Evolutionary conservation across 1,284 basidiomycete species (phyloP).

Genomic region (Melampsora abietis-canadensis): DNA sequence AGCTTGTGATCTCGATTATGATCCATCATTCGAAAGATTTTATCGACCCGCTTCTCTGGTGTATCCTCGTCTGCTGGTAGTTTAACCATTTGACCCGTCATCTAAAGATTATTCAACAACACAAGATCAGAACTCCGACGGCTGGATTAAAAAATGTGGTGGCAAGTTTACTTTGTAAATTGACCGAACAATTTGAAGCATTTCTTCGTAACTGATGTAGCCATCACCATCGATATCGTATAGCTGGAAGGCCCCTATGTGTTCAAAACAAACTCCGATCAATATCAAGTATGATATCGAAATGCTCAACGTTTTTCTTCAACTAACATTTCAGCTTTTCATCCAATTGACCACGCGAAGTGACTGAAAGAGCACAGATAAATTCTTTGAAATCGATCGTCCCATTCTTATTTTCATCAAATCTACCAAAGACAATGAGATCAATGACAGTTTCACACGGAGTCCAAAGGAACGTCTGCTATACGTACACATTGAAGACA

Average conservation of each 20-base stretch:
- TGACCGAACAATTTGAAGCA: conserved; percentile 90
- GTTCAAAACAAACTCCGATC: background rate
- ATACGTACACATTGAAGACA: conserved; percentile 72
- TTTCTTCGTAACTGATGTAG: conserved; percentile 94
- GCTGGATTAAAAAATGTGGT: background rate
- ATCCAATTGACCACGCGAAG: conserved; percentile 85
- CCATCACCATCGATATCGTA: conserved; percentile 99
- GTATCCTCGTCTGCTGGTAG: conserved; percentile 96
- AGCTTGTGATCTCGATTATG: conserved; percentile 49
- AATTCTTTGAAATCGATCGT: conserved; percentile 66
- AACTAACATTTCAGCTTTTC: conserved; percentile 95
- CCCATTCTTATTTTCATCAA: conserved; percentile 48
- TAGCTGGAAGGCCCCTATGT: conserved; percentile 93
- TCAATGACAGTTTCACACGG: no score
- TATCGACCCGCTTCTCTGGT: conserved; percentile 97
- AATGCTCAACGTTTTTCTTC: background rate
- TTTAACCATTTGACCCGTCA: conserved; percentile 89
- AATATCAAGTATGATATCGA: background rate
- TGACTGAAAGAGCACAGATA: conserved; percentile 94
- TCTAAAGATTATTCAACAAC: conserved; percentile 34
- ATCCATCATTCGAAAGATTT: conserved; percentile 56
- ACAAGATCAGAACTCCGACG: conserved; percentile 63
- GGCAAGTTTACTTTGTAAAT: conserved; percentile 73
- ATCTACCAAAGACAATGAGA: conserved; percentile 22
- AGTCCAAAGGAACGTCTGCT: background rate